Evolutionary conservation across 495 filamentous ascomycete genomes (phyloP), one percentile per base, ranked within the genome.

Genomic region (Aspergillus sparsus): DNA sequence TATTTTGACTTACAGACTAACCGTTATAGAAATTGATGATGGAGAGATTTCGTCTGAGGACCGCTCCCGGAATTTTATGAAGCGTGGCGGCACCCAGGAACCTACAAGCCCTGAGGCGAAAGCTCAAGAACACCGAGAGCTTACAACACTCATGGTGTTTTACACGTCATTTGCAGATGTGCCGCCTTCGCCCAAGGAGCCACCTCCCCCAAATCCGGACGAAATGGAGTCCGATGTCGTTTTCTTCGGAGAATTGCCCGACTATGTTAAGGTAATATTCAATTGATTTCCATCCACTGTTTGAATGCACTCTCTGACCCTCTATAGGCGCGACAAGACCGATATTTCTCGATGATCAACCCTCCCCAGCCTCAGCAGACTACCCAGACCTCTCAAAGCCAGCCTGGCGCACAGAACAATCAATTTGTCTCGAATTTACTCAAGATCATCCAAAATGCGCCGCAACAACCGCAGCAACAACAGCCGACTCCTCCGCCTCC

Each of bases 91-190:
- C 5, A 64, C 73, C 10, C 78, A 80, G 36, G 66, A 75, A 5
- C 80, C 89, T 8, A 70, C 74, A 0, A 92, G 87, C 8, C 75
- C 83, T 0, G 87, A 95, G 67, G 86, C 86, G 57, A 77, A 81
- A 41, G 77, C 79, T 5, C 91, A 91, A 68, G 80, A 88, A 33
- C 80, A 86, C 52, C 85, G 89, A 8, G 93, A 96, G 71, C 76
- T 79, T 18, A 86, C 79, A n/a, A 92, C 89, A 27, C 82, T 96
- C 35, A 91, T 95, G 85, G 89, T 87, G 6, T 84, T 92, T 60
- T 94, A 96, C 66, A 83, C 87, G 2, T 85, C 85, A 53, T 71
- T 75, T 36, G 82, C 82, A 7, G 92, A 96, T 65, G 87, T 95
- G 60, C 93, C 93, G 5, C 76, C 85, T 1, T 85, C 87, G 0